A percentile compares a stretch with the other conserved stretches of the same genome.
These are phyloP conservation scores for Breynia disticha DNA, from an alignment of 441 rosid species.

Conservation along the genomic window DNA sequence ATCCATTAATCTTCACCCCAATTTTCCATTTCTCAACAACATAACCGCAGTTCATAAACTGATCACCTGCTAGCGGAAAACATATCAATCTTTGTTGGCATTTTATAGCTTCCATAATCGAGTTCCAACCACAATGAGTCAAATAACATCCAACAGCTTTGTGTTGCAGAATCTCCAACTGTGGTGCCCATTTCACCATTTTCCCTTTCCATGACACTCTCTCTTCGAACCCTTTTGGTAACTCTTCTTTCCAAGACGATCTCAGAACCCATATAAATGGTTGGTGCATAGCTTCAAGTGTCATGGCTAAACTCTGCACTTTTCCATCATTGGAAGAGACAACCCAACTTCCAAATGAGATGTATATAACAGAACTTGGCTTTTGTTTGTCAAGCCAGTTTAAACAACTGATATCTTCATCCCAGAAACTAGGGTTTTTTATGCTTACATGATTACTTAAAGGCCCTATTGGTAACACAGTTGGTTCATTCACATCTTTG, in stretches of 20 bases:
- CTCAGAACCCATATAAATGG: conserved; percentile 62
- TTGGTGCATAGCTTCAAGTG: conserved; percentile 35
- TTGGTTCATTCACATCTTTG: conserved; percentile 13
- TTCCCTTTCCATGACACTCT: conserved; percentile 37
- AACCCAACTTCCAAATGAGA: conserved; percentile 87
- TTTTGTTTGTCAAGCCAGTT: conserved; percentile 56
- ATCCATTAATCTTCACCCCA: conserved; percentile 45
- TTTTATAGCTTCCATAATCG: conserved; percentile 60
- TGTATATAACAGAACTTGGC: conserved; percentile 41
- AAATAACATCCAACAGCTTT: conserved; percentile 42
- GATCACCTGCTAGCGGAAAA: conserved; percentile 68
- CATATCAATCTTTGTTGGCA: conserved; percentile 41
- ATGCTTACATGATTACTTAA: conserved; percentile 17
- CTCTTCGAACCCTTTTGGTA: conserved; percentile 35
- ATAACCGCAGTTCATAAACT: conserved; percentile 59
- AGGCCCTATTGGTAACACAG: conserved; percentile 38
- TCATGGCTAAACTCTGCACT: conserved; percentile 31
- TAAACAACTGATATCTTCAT: conserved; percentile 54
- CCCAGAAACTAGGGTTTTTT: conserved; percentile 50
- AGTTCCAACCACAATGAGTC: conserved; percentile 85
- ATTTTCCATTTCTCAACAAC: conserved; percentile 59
- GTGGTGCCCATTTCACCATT: conserved; percentile 69
- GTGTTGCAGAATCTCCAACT: conserved; percentile 39
- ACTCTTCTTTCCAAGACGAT: conserved; percentile 40
- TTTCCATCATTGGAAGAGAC: conserved; percentile 54